Conservation (phyloP, 2,329 filamentous ascomycete species). For the Diplodia scrobiculata region DNA sequence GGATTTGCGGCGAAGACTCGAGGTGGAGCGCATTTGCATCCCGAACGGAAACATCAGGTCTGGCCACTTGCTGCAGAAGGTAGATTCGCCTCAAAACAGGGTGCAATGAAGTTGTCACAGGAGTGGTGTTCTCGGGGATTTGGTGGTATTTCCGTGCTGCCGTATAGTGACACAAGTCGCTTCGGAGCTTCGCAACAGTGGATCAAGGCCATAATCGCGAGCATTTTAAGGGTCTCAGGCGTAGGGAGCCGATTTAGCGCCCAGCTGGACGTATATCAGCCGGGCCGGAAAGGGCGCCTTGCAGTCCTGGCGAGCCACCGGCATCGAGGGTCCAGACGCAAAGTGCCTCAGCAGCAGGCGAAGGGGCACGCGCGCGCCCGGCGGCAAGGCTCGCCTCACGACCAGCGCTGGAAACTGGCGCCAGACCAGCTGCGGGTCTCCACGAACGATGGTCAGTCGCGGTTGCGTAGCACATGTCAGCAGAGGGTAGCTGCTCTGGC, state of each 20-base stretch:
- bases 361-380: slow-evolving; percentile 6
- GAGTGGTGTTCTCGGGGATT: not conserved
- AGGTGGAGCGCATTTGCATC: not conserved
- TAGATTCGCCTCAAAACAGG: slow-evolving; percentile 1
- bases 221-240: not conserved
- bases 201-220: not conserved
- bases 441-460: slow-evolving; percentile 3
- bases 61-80: slow-evolving; percentile 3
- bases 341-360: slow-evolving; percentile 13
- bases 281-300: not conserved
- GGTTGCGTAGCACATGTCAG: slow-evolving; percentile 8
- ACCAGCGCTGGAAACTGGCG: not conserved
- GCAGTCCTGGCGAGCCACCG: not conserved
- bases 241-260: not conserved
- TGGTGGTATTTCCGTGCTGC: not conserved
- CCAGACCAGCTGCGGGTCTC: not conserved
- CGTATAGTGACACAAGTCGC: not conserved
- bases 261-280: slow-evolving; percentile 1
- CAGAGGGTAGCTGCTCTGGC: not conserved
- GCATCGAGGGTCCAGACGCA: not conserved
- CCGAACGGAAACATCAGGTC: not conserved
- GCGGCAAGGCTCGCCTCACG: slow-evolving; percentile 3
- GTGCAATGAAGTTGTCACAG: slow-evolving; percentile 1
- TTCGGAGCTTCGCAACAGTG: not conserved
- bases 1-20: not conserved